Conservation (phyloP, 2,329 filamentous ascomycete species). For the Epichloe brachyelytri region DNA sequence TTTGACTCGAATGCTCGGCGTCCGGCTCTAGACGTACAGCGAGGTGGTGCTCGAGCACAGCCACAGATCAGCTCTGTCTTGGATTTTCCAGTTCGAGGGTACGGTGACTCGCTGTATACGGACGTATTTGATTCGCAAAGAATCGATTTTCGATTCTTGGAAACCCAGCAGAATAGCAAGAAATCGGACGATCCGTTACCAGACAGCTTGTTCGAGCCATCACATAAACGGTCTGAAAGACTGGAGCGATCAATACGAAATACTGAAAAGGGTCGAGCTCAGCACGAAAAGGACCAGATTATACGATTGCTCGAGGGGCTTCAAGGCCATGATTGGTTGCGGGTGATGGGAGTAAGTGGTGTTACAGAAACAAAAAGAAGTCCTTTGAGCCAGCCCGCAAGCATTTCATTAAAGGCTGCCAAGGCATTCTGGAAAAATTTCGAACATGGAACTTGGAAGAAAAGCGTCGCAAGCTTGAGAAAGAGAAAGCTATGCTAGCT, state of each 20-base stretch:
- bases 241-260: slow-evolving; percentile 51
- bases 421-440: slow-evolving; percentile 76
- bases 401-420: slow-evolving; percentile 74
- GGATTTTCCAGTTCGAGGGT: slow-evolving; percentile 32
- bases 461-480: slow-evolving; percentile 65
- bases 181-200: slow-evolving; percentile 40
- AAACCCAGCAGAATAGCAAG: slow-evolving; percentile 31
- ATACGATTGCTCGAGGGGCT: slow-evolving; percentile 63
- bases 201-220: slow-evolving; percentile 38
- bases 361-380: slow-evolving; percentile 78
- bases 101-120: slow-evolving; percentile 42
- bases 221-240: slow-evolving; percentile 46
- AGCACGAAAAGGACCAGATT: slow-evolving; percentile 54
- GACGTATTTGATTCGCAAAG: slow-evolving; percentile 43
- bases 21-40: slow-evolving; percentile 9
- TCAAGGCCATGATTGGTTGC: slow-evolving; percentile 84
- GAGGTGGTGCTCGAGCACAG: background rate
- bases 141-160: slow-evolving; percentile 42
- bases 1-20: slow-evolving; percentile 37
- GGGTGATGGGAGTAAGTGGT: slow-evolving; percentile 77
- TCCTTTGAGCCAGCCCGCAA: slow-evolving; percentile 74
- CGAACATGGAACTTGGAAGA: slow-evolving; percentile 80
- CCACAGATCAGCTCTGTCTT: background rate
- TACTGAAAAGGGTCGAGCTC: slow-evolving; percentile 49
- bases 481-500: slow-evolving; percentile 39